Base-by-base conservation (phyloP, 164 flowering plant genomes). In the Stephania japonica region DNA sequence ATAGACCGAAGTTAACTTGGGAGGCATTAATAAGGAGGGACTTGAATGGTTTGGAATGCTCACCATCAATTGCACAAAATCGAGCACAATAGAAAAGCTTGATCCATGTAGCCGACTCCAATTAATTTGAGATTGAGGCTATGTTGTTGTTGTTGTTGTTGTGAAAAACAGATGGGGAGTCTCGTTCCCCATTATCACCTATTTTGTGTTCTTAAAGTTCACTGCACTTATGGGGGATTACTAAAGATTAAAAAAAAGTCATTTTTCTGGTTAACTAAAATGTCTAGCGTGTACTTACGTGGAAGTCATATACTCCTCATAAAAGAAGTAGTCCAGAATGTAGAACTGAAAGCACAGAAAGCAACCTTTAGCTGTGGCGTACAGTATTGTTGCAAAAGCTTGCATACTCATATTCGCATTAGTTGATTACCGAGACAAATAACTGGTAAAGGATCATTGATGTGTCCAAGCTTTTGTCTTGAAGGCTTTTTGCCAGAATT, bases 261-360 rank as follows among this genome's bases (percentile, higher is more conserved):
- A 70, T 14, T 24, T 56, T 25, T 12, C 43, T 13, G 19, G 69
- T 25, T 56, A 50, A 72, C 65, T 16, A 32, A 61, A 47, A 18
- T 53, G 47, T 62, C 42, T 27, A 27, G 43, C 64, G 63, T 72
- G 78, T 16, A 84, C 98, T 89, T 87, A 95, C 98, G 98, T 95
- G 80, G 99, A 91, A 68, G 99, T 95, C 99, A 95, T 95, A 81
- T 87, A 93, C 83, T 95, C 99, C 83, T 93, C 99, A 79, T 93
- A 65, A 69, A 81, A 77, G 80, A 93, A 93, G 84, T 89, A 95
- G 79, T 95, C 99, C 81, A 93, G 75, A 73, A 95, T 83, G 80
- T 95, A 93, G 42, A 88, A 69, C 99, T 95, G 90, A 75, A 80
- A 78, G 76, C 6, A 73, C 73, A 65, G 59, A 77, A n/a, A 53